Conservation (phyloP, 2,329 filamentous ascomycete genomes). For the Fusarium sororula region DNA sequence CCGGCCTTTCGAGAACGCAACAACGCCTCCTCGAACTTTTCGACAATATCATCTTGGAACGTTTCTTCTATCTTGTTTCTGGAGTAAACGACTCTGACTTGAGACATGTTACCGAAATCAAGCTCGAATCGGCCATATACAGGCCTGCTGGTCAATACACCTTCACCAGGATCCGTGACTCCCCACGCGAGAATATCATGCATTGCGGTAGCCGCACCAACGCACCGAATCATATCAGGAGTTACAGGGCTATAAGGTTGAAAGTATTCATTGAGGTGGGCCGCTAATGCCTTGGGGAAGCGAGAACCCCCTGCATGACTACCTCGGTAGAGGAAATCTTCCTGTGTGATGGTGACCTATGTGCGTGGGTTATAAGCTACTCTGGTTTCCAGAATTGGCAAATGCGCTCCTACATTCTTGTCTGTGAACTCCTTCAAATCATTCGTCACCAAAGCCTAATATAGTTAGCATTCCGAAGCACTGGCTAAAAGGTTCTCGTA, state of each 20-base stretch:
- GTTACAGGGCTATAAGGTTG: conserved; percentile 44
- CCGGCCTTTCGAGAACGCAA: conserved; percentile 48
- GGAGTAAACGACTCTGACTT: conserved; percentile 56
- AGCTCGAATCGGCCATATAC: conserved; percentile 60
- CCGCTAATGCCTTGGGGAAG: conserved; percentile 47
- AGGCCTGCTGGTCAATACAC: conserved; percentile 51
- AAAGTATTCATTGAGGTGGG: conserved; percentile 52
- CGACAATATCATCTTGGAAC: conserved; percentile 55
- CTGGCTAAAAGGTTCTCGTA: neutral
- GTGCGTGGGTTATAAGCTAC: neutral
- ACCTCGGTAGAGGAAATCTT: conserved; percentile 50
- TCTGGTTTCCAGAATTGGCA: neutral
- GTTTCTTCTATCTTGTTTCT: conserved; percentile 53
- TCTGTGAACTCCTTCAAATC: conserved; percentile 44
- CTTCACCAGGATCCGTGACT: conserved; percentile 50
- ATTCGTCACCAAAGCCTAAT: conserved; percentile 52
- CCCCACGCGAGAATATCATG: conserved; percentile 53
- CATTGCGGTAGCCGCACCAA: conserved; percentile 50
- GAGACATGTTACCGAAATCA: conserved; percentile 56
- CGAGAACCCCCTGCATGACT: conserved; percentile 48
- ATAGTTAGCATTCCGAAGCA: neutral
- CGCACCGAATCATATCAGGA: conserved; percentile 46
- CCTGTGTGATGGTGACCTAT: conserved; percentile 39
- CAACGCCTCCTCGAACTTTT: conserved; percentile 56
- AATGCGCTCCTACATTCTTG: conserved; percentile 41